Evolutionary conservation across 2,329 filamentous ascomycete species (phyloP), one percentile per base, ranked within the genome.

Genomic region (Fusarium metavorans): DNA sequence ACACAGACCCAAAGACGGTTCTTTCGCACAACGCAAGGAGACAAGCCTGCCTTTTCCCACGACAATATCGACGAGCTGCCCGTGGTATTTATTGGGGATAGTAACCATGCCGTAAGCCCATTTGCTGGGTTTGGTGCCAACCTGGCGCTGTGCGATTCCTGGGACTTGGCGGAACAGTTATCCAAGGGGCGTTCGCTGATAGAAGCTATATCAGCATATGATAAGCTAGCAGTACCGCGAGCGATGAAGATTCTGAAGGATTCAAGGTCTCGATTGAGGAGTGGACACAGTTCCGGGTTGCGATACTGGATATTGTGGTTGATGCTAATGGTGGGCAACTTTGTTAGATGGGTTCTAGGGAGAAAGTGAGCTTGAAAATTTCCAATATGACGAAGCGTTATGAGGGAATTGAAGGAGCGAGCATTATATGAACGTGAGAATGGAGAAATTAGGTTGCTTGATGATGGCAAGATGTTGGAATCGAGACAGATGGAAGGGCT

Each of bases 91-190:
- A 84, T 88, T 25, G 87, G 87, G 13, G 86, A 88, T 72, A 81
- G 82, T 64, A 88, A 88, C 70, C 87, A 88, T 73, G 86, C 86
- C 1, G 81, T 88, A 7, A 87, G 82, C 61, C 85, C 86, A 0
- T 88, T 87, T 77, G 84, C 86, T 6, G 86, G 87, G 1, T 85
- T 83, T 65, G 87, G 87, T 0, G 86, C 85, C 0, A 88, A 87
- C 70, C 74, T 88, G 67, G 87, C 86, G 4, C 68, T 88, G 30
- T 83, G 81, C 63, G 86, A 88, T 72, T 86, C 80, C 0, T 87
- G 83, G 82, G 84, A 87, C 57, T 78, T 87, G n/a, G 86, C 84
- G 4, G 79, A 83, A 60, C 78, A 84, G 50, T 69, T 88, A 1
- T 84, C 80, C 45, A 68, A 66, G 10, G 67, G 66, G 4, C 41